Conservation (phyloP, 768 basidiomycete genomes). For the Mrakia blollopis region DNA sequence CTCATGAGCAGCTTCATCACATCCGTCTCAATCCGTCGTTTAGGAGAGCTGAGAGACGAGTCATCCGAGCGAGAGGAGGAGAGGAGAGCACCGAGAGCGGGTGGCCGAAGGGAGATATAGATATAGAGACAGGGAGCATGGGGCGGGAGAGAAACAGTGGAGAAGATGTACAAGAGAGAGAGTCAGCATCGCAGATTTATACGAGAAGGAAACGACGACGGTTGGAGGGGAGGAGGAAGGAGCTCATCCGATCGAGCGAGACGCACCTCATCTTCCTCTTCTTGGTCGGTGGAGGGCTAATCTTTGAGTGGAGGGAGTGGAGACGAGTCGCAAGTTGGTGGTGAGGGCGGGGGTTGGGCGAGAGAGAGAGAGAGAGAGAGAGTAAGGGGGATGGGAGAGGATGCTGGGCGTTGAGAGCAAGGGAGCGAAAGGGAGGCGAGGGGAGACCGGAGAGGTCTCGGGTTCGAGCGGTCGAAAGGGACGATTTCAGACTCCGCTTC, state of each 20-base stretch:
- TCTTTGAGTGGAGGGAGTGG: background rate
- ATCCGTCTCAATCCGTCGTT: conserved; percentile 95
- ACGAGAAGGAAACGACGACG: background rate
- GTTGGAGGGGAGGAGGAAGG: background rate
- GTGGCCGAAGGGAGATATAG: too few species aligned
- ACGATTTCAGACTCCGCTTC: background rate
- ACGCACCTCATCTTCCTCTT: conserved; percentile 20
- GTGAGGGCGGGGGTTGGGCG: background rate
- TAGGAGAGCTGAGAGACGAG: conserved; percentile 63
- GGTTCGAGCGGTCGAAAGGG: too few species aligned
- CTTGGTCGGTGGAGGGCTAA: conserved; percentile 17
- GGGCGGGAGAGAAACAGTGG: background rate
- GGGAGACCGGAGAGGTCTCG: background rate
- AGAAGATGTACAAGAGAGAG: background rate
- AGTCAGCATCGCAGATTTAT: background rate
- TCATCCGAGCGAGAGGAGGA: background rate
- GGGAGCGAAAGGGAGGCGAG: background rate
- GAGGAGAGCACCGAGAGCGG: too few species aligned
- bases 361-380: too few species aligned
- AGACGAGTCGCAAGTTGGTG: background rate
- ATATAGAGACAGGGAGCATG: too few species aligned
- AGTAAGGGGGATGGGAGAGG: background rate
- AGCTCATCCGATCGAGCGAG: background rate
- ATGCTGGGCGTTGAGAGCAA: background rate
- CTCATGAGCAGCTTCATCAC: conserved; percentile 90